These are phyloP conservation scores for Nakazawaea ambrosiae DNA, from an alignment of 805 yeast genomes.

Conservation along the genomic window DNA sequence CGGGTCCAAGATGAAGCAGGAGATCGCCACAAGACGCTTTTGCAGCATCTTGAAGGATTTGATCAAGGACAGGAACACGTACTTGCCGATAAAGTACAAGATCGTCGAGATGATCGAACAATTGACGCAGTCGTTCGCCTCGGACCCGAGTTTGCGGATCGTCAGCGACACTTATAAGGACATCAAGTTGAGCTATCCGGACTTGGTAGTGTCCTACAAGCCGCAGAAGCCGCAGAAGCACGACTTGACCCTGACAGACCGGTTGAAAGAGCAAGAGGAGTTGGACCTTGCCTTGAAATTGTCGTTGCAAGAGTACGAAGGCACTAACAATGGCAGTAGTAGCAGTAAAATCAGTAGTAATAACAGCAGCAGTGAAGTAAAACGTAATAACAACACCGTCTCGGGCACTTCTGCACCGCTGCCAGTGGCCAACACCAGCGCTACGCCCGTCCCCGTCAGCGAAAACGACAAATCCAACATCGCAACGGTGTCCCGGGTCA, in stretches of 20 bases:
- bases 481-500: conserved; percentile 53
- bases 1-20: conserved; percentile 60
- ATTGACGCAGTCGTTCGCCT: conserved; percentile 53
- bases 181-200: conserved; percentile 36
- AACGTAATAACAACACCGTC: conserved; percentile 15
- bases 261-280: conserved; percentile 67
- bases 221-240: conserved; percentile 59
- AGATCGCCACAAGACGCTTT: conserved; percentile 52
- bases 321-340: conserved; percentile 10
- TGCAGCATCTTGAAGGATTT: conserved; percentile 41
- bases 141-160: conserved; percentile 71
- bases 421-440: conserved; percentile 12
- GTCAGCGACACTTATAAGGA: conserved; percentile 55
- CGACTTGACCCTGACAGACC: conserved; percentile 36
- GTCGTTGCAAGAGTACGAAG: conserved; percentile 58
- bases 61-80: conserved; percentile 48
- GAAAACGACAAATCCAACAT: conserved; percentile 17
- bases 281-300: conserved; percentile 67
- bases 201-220: conserved; percentile 16
- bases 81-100: conserved; percentile 57
- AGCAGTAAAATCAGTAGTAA: too few species aligned
- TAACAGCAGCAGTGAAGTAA: conserved; percentile 9
- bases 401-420: conserved; percentile 2
- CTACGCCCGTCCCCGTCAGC: conserved; percentile 13
- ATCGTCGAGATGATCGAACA: conserved; percentile 64